Evolutionary conservation across 2,329 filamentous ascomycete species (phyloP).

Genomic region (Rhinocladiella mackenziei): DNA sequence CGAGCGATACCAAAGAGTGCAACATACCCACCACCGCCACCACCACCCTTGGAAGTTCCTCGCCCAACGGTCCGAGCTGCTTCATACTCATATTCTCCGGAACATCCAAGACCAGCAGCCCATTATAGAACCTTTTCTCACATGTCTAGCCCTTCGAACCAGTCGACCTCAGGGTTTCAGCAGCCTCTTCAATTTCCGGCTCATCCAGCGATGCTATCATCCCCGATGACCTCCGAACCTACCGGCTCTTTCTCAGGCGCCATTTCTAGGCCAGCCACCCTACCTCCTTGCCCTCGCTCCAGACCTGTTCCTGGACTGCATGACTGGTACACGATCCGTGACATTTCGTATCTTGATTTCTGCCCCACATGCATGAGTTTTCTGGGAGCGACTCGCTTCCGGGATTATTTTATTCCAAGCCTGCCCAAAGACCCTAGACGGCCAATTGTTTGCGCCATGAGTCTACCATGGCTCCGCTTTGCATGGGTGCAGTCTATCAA

Average conservation of each 20-base stretch:
- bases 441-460: constrained; percentile 72
- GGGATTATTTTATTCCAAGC: constrained; percentile 61
- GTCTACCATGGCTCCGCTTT: constrained; percentile 75
- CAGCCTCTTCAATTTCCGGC: constrained; percentile 8
- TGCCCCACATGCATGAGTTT: constrained; percentile 74
- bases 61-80: constrained; percentile 16
- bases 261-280: constrained; percentile 6
- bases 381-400: constrained; percentile 67
- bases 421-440: constrained; percentile 55
- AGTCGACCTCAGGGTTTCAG: constrained; percentile 6
- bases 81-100: constrained; percentile 22
- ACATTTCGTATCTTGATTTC: constrained; percentile 68
- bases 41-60: constrained; percentile 11
- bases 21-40: constrained; percentile 12
- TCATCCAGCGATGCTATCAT: constrained; percentile 8
- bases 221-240: constrained; percentile 14
- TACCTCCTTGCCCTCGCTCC: constrained; percentile 68
- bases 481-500: constrained; percentile 78
- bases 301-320: constrained; percentile 59
- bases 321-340: constrained; percentile 77
- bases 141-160: constrained; percentile 3
- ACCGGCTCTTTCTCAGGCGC: not conserved
- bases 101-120: constrained; percentile 13
- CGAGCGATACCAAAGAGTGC: constrained; percentile 6
- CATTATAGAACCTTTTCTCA: constrained; percentile 17